Evolutionary conservation across 305 asterid species (phyloP), one percentile per base, ranked within the genome.

Genomic region (Fraxinus latifolia): DNA sequence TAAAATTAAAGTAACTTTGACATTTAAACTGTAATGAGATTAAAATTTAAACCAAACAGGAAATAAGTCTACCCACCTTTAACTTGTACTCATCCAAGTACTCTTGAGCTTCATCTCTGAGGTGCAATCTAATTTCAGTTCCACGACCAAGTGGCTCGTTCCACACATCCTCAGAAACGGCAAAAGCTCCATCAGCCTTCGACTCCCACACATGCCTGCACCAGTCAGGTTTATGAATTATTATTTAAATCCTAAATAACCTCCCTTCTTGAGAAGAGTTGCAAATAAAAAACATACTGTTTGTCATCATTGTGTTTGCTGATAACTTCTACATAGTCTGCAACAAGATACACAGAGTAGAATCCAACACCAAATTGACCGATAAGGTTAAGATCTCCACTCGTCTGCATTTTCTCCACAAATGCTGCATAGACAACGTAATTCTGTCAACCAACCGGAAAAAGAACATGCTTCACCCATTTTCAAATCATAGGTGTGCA

Each of bases 101-200:
- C 87, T 93, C 97, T 55, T 90, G 92, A 4, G 97, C 95, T 85
- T 93, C 97, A 84, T 93, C 97, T 80, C 95, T 89, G 76, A 93
- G 92, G 83, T 93, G 97, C 89, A 93, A 81, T 82, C 93, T 92
- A 79, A 92, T 92, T 86, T 92, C 97, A 39, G 97, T 90, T 79
- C 97, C 97, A 73, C 97, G 95, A 17, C 97, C 97, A 79, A 93
- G 94, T 39, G 97, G 94, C 87, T 93, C 95, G 62, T 92, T 92
- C 96, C 94, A 91, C 14, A 70, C 84, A 86, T 93, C 97, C 85
- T 93, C 97, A 39, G 95, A 92, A 80, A 93, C 87, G 55, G 97
- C 97, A 84, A 93, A 93, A 53, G 96, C 93, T 32, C 97, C 97
- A 87, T 91, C 97, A 81, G 97, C 97, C 88, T 90, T 93, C 33